A percentile compares a stretch with the other conserved stretches of the same genome.
phyloP scores from a whole-genome alignment of 768 basidiomycete genomes.

The Russula dissimulans region DNA sequence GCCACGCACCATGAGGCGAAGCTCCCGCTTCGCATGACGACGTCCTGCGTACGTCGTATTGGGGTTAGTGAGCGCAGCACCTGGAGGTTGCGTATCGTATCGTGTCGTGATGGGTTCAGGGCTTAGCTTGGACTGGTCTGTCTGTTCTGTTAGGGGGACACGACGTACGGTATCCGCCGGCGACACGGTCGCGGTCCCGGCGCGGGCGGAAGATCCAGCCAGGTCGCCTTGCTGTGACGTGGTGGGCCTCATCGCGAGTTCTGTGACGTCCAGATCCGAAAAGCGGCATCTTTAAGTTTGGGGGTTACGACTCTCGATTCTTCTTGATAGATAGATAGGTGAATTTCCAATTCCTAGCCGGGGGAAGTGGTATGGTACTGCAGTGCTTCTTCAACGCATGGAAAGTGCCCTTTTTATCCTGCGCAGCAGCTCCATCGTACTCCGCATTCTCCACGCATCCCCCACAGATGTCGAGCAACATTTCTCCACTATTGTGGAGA shows the following conservation, averaged over 20 bases:
- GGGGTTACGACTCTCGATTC: neutral
- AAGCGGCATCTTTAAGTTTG: conserved; percentile 4
- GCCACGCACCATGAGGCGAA: conserved; percentile 35
- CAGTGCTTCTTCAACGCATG: no score
- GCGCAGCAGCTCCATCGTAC: neutral
- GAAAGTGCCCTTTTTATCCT: neutral
- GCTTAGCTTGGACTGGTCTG: neutral
- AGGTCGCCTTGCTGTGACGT: conserved; percentile 4
- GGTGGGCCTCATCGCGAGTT: neutral
- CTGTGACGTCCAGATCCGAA: conserved; percentile 7
- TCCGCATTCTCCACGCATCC: neutral
- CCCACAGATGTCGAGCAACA: neutral
- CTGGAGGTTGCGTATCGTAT: conserved; percentile 23
- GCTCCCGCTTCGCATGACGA: conserved; percentile 38
- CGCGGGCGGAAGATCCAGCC: conserved; percentile 17
- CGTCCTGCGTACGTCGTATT: conserved; percentile 39
- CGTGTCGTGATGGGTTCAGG: neutral
- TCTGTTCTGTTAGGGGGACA: neutral
- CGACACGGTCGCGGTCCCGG: conserved; percentile 36
- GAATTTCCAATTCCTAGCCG: neutral
- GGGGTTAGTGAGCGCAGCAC: conserved; percentile 43
- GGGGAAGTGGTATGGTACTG: neutral
- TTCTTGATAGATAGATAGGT: neutral
- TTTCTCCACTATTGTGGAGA: neutral
- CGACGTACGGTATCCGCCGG: conserved; percentile 40